Evolutionary conservation across 176 grass and related monocot genomes (phyloP).

Genomic region (Neostapfia colusana): DNA sequence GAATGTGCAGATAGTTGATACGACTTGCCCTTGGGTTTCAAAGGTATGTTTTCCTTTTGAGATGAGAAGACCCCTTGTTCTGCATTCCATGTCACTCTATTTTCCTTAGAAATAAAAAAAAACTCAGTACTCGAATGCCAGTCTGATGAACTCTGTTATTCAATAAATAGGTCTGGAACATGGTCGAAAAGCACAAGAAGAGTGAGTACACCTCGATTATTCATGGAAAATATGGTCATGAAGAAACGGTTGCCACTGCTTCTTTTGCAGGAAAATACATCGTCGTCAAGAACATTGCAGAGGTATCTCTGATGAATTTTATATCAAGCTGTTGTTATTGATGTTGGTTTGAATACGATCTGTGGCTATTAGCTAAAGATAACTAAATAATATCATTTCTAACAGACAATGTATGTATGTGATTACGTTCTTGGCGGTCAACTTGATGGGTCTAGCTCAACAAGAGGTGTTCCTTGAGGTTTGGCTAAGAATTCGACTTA

Average conservation of each 20-base stretch:
- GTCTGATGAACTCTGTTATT: not conserved
- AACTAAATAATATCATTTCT: constrained; percentile 1
- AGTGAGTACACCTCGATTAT: constrained; percentile 94
- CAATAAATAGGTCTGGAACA: constrained; percentile 87
- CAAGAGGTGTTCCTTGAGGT: constrained; percentile 82
- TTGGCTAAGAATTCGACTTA: constrained; percentile 11
- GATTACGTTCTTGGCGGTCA: constrained; percentile 92
- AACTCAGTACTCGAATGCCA: not conserved
- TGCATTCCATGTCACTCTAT: not conserved
- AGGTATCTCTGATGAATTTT: constrained; percentile 50
- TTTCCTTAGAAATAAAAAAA: not conserved
- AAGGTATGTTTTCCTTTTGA: constrained; percentile 51
- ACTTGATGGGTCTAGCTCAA: constrained; percentile 95
- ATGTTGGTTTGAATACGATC: not conserved
- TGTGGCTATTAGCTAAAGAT: constrained; percentile 1
- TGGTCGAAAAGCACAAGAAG: constrained; percentile 99
- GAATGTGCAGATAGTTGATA: constrained; percentile 97
- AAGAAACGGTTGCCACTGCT: constrained; percentile 94
- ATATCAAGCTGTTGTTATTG: constrained; percentile 13
- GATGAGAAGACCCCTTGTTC: not conserved
- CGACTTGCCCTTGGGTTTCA: constrained; percentile 99
- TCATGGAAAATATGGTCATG: constrained; percentile 93
- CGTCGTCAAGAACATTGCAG: constrained; percentile 84
- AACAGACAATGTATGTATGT: constrained; percentile 84
- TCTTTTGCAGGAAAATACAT: constrained; percentile 94